A percentile compares a stretch with the other conserved stretches of the same genome.
Evolutionary conservation across 208 protist genomes (phyloP).

Genomic region (Leishmania gerbilli): DNA sequence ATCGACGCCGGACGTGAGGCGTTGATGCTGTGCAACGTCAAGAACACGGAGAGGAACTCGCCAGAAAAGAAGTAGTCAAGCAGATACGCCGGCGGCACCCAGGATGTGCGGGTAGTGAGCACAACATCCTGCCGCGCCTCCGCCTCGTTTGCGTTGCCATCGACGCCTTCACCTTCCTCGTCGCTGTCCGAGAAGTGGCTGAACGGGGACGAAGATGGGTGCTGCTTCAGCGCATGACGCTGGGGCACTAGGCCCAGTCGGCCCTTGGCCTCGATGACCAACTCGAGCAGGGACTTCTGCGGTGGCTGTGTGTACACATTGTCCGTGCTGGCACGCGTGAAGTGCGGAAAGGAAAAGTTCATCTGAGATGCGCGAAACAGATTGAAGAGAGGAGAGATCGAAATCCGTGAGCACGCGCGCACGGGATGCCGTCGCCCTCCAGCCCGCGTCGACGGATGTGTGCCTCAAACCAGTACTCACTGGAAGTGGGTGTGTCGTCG

Average conservation of each 20-base stretch:
- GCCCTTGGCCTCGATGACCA: slow-evolving; percentile 72
- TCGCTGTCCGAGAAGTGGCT: slow-evolving; percentile 28
- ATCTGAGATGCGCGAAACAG: background rate
- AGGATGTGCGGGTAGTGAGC: slow-evolving; percentile 49
- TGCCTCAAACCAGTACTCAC: background rate
- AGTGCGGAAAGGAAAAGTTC: slow-evolving; percentile 51
- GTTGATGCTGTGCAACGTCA: slow-evolving; percentile 45
- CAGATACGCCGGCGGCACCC: slow-evolving; percentile 46
- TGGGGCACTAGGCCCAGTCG: slow-evolving; percentile 53
- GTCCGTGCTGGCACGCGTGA: slow-evolving; percentile 54
- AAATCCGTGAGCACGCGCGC: background rate
- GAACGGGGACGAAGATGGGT: slow-evolving; percentile 8
- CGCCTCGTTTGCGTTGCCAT: background rate
- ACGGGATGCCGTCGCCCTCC: background rate
- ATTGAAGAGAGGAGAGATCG: background rate
- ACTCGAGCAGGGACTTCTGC: slow-evolving; percentile 76
- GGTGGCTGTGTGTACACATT: slow-evolving; percentile 12
- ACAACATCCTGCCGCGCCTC: slow-evolving; percentile 13
- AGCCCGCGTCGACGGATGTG: background rate
- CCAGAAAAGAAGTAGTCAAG: slow-evolving; percentile 45
- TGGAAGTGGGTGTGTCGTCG: background rate
- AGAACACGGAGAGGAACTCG: slow-evolving; percentile 42
- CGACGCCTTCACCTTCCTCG: slow-evolving; percentile 18
- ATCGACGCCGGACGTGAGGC: slow-evolving; percentile 28
- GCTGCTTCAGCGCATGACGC: slow-evolving; percentile 31